A percentile compares a stretch with the other conserved stretches of the same genome.
Evolutionary conservation across 371 early-diverging fungal genomes (phyloP).

Genomic region (Circinella minor): DNA sequence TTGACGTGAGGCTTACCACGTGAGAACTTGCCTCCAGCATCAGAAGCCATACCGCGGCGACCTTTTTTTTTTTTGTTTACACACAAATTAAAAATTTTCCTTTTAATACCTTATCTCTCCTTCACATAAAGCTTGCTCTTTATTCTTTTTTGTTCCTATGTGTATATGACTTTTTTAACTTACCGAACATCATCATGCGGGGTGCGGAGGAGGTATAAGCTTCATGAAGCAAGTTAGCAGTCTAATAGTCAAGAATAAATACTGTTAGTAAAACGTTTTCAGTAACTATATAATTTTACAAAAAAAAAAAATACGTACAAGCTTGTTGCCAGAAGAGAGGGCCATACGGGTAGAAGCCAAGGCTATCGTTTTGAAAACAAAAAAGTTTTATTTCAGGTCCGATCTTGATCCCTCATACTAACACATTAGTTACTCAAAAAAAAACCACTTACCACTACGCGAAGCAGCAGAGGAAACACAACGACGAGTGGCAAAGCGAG

Average conservation of each 20-base stretch:
- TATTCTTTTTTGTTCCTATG: too few species aligned
- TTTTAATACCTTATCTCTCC: background rate
- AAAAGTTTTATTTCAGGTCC: slow-evolving; percentile 4
- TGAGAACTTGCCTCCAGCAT: slow-evolving; percentile 60
- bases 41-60: slow-evolving; percentile 54
- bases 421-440: background rate
- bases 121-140: too few species aligned
- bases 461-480: slow-evolving; percentile 46
- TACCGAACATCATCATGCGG: slow-evolving; percentile 50
- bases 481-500: slow-evolving; percentile 54
- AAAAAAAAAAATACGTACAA: slow-evolving; percentile 29
- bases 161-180: background rate
- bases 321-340: slow-evolving; percentile 47
- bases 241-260: slow-evolving; percentile 23
- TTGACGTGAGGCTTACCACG: slow-evolving; percentile 98
- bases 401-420: background rate
- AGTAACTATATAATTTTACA: background rate
- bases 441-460: slow-evolving; percentile 37
- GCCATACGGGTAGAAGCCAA: slow-evolving; percentile 46
- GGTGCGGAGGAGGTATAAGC: slow-evolving; percentile 46
- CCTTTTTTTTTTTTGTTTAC: slow-evolving; percentile 22
- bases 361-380: slow-evolving; percentile 22
- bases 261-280: background rate
- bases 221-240: slow-evolving; percentile 44
- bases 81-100: background rate